phyloP scores from a whole-genome alignment of 2,329 filamentous ascomycete genomes.

The Zymoseptoria passerinii region DNA sequence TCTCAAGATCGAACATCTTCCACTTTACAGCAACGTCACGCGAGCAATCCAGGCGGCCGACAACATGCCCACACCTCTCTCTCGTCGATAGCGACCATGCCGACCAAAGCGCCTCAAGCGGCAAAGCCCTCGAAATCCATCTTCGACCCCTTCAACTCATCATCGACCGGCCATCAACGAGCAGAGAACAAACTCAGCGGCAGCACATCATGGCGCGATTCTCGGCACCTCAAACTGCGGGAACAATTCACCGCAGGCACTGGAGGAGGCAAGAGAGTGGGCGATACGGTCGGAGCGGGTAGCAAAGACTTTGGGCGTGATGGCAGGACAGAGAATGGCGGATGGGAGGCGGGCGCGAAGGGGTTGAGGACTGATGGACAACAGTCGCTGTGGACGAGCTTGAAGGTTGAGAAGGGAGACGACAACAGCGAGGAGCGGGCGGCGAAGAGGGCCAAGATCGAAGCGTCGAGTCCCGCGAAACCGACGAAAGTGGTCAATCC shows the following conservation, averaged over 20 bases:
- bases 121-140: constrained; percentile 23
- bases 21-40: neutral
- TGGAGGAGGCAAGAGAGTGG: constrained; percentile 50
- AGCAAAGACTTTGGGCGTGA: constrained; percentile 48
- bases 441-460: constrained; percentile 15
- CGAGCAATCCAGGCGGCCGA: neutral
- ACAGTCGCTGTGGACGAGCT: constrained; percentile 32
- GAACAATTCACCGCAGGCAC: constrained; percentile 56
- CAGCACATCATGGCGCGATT: constrained; percentile 62
- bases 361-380: constrained; percentile 42
- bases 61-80: neutral
- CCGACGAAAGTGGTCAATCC: constrained; percentile 24
- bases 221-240: constrained; percentile 59
- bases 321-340: constrained; percentile 45
- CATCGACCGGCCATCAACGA: constrained; percentile 74
- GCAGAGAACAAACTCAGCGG: constrained; percentile 58
- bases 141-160: constrained; percentile 74
- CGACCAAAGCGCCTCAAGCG: constrained; percentile 17
- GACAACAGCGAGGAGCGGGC: constrained; percentile 9
- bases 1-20: neutral
- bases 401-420: constrained; percentile 16
- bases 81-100: constrained; percentile 8
- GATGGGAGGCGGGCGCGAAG: constrained; percentile 41
- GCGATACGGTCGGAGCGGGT: constrained; percentile 58
- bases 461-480: neutral